Base-by-base conservation (phyloP, 768 basidiomycete species). In the Sarcodon aspratus region DNA sequence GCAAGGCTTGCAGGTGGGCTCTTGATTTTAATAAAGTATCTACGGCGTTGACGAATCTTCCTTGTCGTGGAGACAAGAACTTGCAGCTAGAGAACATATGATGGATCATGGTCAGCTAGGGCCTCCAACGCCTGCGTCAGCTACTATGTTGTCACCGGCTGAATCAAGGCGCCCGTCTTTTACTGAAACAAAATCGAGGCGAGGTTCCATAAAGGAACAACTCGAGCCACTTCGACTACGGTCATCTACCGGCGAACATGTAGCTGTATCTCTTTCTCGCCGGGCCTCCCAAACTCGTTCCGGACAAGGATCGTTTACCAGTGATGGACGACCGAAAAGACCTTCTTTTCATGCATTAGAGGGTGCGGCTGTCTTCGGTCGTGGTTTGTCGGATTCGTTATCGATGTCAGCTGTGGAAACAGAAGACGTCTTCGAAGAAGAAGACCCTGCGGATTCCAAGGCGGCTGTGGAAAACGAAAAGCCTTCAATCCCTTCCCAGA, bases 81-180 rank as follows among this genome's bases (percentile, higher is more conserved):
- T 97, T 11, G 93, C 93, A 1, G 78, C 87, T 0, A 73, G 86
- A n/a, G 90, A 93, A 59, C 88, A 96, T 61, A 91, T 97, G 87
- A 76, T 92, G 44, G 86, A 92, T 61, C 91, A 94, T 57, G 85
- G 83, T 5, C 85, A 89, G 57, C 66, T 86, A 4, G 82, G 82
- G 2, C 78, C 82, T 9, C 70, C 79, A 1, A 85, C 83, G 0
- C 82, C 81, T 4, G 62, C 59, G 8, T 52, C 55, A 31, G 70
- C 74, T 6, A 50, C 63, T 5, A 63, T 64, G 0, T 55, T 66
- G 5, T 72, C 80, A 0, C 78, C 77, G 11, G 73, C 66, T 10
- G 35, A 55, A 7, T 80, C 80, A 1, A 68, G 74, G n/a, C 64
- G 68, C 17, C 61, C 66, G 31, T 73, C 70, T 36, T 53, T 55